Evolutionary conservation across 257 asterid genomes (phyloP), one percentile per base, ranked within the genome.

Genomic region (Craterostigma plantagineum): DNA sequence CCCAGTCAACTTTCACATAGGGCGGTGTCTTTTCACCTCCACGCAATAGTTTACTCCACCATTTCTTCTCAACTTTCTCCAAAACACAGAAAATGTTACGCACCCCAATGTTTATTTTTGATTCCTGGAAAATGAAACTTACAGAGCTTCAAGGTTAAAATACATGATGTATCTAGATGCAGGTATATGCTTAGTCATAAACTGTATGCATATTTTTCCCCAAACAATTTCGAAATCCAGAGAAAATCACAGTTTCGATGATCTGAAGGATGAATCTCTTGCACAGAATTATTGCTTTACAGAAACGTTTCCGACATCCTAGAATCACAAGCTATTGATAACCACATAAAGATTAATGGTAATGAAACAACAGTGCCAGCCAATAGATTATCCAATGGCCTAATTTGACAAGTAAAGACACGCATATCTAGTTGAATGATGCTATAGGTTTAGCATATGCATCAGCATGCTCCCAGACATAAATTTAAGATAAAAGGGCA

Each of bases 1-100:
- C 79, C 92, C 92, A 82, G 63, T 82, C 94, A 14, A 73, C 86
- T 69, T 79, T 82, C 67, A 82, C 11, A 36, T 67, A 82, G 16
- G 64, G 50, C 0, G 78, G 92, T 33, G 82, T 54, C 30, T 59
- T 69, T 33, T 77, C 91, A 16, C 58, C 78, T 50, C 69, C 70
- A 54, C 69, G 69, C 39, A 79, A 39, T 10, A 78, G 67, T 54
- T 79, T 79, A 42, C 62, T 63, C 95, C 92, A 82, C 91, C 92
- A 82, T 48, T 79, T 70, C 16, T 53, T 70, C 63, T 82, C 95
- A 8, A 76, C 74, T 58, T 82, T 82, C 77, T 75, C 63, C 54
- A 82, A 68, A 54, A 82, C 62, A 52, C 65, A 75, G 35, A 56
- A 63, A 39, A 82, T 65, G n/a, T 46, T 44, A 51, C 94, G 55